Conservation (phyloP, 768 basidiomycete species). For the Serendipita sp. region DNA sequence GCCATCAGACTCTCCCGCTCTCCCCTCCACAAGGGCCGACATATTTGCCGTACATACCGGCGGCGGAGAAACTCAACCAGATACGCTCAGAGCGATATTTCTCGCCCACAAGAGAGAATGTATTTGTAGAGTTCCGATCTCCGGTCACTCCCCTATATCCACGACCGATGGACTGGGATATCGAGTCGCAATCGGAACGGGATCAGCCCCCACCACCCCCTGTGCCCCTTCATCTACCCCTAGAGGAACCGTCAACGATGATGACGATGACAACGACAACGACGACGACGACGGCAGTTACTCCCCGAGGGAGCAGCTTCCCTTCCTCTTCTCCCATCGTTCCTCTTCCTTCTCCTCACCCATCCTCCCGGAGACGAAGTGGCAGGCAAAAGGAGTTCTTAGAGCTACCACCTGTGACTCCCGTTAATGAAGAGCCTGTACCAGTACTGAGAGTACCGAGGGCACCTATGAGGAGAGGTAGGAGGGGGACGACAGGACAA, state of each 20-base stretch:
- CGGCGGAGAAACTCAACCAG: background rate
- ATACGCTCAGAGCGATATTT: background rate
- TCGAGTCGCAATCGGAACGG: background rate
- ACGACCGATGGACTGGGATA: slow-evolving; percentile 2
- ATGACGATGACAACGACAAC: too few species aligned
- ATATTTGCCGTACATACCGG: background rate
- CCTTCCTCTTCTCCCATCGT: background rate
- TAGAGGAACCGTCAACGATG: background rate
- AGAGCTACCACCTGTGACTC: background rate
- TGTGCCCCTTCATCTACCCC: background rate
- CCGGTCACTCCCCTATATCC: background rate
- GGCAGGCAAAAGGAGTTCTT: background rate
- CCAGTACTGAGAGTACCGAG: background rate
- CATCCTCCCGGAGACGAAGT: background rate
- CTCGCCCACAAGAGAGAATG: background rate
- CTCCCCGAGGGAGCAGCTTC: background rate
- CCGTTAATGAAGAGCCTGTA: background rate
- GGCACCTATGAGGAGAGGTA: background rate
- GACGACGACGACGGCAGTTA: background rate
- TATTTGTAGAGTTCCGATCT: background rate
- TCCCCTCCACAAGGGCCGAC: background rate
- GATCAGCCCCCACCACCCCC: background rate
- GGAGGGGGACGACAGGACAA: background rate
- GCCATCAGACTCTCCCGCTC: background rate
- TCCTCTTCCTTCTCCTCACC: background rate